phyloP scores from a whole-genome alignment of 345 rosid genomes.

The Linum usitatissimum region DNA sequence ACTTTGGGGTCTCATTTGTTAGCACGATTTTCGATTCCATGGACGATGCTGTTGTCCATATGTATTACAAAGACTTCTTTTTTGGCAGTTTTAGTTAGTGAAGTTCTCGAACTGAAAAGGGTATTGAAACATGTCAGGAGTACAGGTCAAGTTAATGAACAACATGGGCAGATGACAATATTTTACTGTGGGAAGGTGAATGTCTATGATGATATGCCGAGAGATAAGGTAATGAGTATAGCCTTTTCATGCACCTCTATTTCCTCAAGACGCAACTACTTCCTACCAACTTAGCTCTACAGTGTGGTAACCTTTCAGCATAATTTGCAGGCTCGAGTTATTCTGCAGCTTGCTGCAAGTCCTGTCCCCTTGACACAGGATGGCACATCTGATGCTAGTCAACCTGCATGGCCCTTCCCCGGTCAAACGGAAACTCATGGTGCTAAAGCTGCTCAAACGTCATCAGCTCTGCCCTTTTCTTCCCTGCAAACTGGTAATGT shows the following conservation, averaged over 20 bases:
- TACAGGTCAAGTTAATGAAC: conserved; percentile 31
- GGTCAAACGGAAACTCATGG: conserved; percentile 19
- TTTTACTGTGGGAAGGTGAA: conserved; percentile 88
- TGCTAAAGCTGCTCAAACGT: conserved; percentile 15
- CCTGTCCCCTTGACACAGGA: conserved; percentile 16
- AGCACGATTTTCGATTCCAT: no score
- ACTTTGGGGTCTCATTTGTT: no score
- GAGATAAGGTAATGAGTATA: conserved; percentile 60
- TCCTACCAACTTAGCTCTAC: not conserved
- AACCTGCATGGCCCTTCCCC: conserved; percentile 19
- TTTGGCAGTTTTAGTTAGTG: not conserved
- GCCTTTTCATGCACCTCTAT: not conserved
- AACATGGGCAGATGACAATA: conserved; percentile 71
- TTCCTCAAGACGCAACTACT: not conserved
- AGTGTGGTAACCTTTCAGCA: not conserved
- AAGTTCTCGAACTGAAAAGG: not conserved
- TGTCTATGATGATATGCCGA: conserved; percentile 72
- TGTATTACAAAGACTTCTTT: no score
- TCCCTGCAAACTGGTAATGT: conserved; percentile 20
- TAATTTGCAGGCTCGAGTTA: conserved; percentile 29
- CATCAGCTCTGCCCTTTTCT: conserved; percentile 14
- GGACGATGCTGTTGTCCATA: no score
- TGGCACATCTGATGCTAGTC: conserved; percentile 15
- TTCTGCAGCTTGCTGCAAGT: conserved; percentile 33
- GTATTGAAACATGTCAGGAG: conserved; percentile 25